Percentiles rank a stretch among this genome's conserved stretches.
Evolutionary conservation across 192 early-diverging fungal genomes (phyloP).

Genomic region (Chytriomyces sp.): DNA sequence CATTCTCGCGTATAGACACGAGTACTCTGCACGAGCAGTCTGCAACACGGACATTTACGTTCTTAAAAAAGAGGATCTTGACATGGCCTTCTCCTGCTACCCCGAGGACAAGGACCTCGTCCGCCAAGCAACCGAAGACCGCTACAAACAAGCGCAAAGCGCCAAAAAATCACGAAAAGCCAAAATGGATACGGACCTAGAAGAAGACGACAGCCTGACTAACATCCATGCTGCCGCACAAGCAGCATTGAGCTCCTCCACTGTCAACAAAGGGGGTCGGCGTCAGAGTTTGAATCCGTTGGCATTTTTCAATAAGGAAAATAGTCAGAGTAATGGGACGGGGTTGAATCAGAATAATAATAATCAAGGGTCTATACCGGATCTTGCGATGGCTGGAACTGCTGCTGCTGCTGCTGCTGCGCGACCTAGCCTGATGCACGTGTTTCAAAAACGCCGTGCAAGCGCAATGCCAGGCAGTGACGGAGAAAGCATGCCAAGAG

Average conservation of each 20-base stretch:
- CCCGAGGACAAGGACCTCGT: conserved; percentile 48
- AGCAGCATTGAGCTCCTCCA: not conserved
- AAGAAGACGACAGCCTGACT: conserved; percentile 20
- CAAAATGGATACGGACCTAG: conserved; percentile 12
- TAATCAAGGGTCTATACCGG: not conserved
- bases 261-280: not conserved
- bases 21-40: conserved; percentile 50
- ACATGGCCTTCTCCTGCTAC: conserved; percentile 47
- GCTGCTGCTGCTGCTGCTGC: not conserved
- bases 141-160: conserved; percentile 40
- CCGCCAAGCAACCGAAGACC: conserved; percentile 37
- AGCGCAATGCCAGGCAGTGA: not conserved
- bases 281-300: not conserved
- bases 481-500: not conserved
- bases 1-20: conserved; percentile 52
- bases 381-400: not conserved
- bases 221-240: not conserved
- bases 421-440: not conserved
- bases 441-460: not conserved
- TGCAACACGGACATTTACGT: conserved; percentile 62
- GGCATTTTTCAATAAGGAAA: not conserved
- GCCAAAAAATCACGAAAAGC: conserved; percentile 39
- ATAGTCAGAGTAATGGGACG: not conserved
- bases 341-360: not conserved
- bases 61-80: conserved; percentile 49